Evolutionary conservation across 257 asterid species (phyloP), one percentile per base, ranked within the genome.

Genomic region (Paraleonurus japonicus): DNA sequence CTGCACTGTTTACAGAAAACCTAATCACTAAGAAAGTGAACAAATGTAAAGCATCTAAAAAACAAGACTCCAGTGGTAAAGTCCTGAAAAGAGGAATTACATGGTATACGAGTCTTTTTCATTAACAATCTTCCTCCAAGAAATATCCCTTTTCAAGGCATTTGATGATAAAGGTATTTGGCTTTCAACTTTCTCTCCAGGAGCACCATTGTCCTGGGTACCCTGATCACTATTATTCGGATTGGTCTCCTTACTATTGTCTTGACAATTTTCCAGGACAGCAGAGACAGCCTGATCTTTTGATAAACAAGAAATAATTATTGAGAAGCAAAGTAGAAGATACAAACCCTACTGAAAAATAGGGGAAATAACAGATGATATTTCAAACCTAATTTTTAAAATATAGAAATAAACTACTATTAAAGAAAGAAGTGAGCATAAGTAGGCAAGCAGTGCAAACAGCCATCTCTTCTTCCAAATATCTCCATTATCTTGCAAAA

Each of bases 271-370:
- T 75, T 86, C 95, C 67, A 88, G 83, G 73, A 88, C 83, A 71
- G 88, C 90, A 72, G 88, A 82, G 24, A 84, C 92, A 80, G 86
- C 92, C 95, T 88, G 95, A 74, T 79, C 88, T 81, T 80, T 85
- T 81, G 85, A 81, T 67, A 78, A 80, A 81, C 74, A 79, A 76
- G 55, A 77, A 67, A 75, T 41, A 72, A 64, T 76, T 76, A 72
- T 71, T 68, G 80, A 73, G 76, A 75, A 81, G 74, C 65, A 76
- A 69, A 53, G 58, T 48, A 62, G 27, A 35, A 73, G 58, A 51
- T 33, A 55, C 13, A 70, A 20, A 20, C 43, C 72, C 65, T 57
- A 27, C 17, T 28, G 67, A 73, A 67, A 2, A 33, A 51, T 72
- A 67, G 17, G 24, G 59, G 63, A 75, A 69, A 69, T 37, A 54